Base-by-base conservation (phyloP, 129 eudicot genomes). In the Flaveria robusta region DNA sequence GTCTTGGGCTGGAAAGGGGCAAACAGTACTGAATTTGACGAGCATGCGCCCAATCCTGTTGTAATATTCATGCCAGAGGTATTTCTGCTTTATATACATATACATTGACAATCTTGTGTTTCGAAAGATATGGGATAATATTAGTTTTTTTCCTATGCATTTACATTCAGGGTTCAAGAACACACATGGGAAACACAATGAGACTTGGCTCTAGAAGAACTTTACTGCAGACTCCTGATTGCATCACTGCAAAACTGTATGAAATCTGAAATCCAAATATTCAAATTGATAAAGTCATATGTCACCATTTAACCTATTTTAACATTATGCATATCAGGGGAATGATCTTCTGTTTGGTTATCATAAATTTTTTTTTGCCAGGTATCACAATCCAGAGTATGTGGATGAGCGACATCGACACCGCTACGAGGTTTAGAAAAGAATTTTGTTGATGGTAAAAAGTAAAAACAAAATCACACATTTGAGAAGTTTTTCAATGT, bases 41-140 rank as follows among this genome's bases (percentile, higher is more conserved):
- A 77, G 68, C 80, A 87, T 50, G 76, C 93, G 5, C 86, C 92
- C 65, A 83, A 89, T 71, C 97, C 96, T 19, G 96, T 87, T 79
- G 92, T 94, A 58, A 87, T 94, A 66, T 94, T 91, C 87, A 94
- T 94, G 98, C 98, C 98, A 14, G 98, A 94, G 98, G 98, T 94
- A 84, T 31, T 56, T 80, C 58, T 47, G 51, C 55, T 39, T 70
- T 77, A 54, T 14, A 10, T 43, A 34, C 45, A 27, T 12, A 71
- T 45, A 51, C 63, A 24, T 68, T 41, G 64, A 29, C 41, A 37
- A 18, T 13, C 50, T 71, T 75, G 62, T 20, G 56, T 79, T 59
- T 43, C 22, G 63, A 68, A 46, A 16, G n/a, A 9, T 72, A 37
- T 63, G 41, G 24, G 13, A 70, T 69, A 43, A 23, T 14, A 55